Conservation (phyloP, 1,139 yeast genomes). For the Saccharomyces hybrid region DNA sequence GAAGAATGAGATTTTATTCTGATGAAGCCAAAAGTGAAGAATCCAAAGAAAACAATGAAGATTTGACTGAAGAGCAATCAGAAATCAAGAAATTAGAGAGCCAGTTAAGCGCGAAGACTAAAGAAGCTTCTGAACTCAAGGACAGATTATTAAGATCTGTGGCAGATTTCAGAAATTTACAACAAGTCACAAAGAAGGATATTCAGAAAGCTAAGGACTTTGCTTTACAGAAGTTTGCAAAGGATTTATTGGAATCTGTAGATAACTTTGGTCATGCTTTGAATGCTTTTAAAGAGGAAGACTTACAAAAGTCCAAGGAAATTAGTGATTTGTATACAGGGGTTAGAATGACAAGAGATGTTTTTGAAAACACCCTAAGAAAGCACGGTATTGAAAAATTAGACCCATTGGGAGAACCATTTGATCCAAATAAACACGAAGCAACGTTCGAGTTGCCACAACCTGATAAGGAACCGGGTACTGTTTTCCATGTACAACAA, state of each 20-base stretch:
- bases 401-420: constrained; percentile 76
- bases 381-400: constrained; percentile 77
- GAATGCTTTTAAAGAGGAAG: constrained; percentile 60
- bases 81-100: constrained; percentile 41
- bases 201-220: constrained; percentile 81
- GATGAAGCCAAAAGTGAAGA: constrained; percentile 14
- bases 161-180: constrained; percentile 90
- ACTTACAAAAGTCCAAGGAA: constrained; percentile 50
- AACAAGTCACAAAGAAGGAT: constrained; percentile 84
- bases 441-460: constrained; percentile 87
- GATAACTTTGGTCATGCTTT: constrained; percentile 90
- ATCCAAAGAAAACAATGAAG: constrained; percentile 6
- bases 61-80: constrained; percentile 16
- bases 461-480: constrained; percentile 86
- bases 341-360: constrained; percentile 81
- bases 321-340: constrained; percentile 79
- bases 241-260: constrained; percentile 79
- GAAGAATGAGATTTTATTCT: constrained; percentile 19
- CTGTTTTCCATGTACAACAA: constrained; percentile 90
- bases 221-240: constrained; percentile 89
- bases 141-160: constrained; percentile 76
- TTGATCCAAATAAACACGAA: constrained; percentile 90
- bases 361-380: constrained; percentile 76
- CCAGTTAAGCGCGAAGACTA: constrained; percentile 60
- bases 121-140: constrained; percentile 74